Evolutionary conservation across 176 grass and related monocot genomes (phyloP), one percentile per base, ranked within the genome.

Genomic region (Lolium multiflorum): DNA sequence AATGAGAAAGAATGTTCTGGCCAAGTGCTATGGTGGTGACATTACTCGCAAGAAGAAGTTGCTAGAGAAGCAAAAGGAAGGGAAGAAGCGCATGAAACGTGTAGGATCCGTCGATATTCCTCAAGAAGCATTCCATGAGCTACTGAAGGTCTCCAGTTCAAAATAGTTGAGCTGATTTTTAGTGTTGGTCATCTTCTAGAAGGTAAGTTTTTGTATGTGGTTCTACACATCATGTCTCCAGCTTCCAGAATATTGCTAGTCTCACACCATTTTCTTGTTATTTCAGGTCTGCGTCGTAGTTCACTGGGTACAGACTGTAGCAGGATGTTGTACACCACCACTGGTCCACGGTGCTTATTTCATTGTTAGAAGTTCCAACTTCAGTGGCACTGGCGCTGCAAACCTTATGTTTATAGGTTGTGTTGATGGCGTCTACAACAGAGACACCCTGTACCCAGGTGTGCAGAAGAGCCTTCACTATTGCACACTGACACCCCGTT

Each of bases 21-120:
- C 96, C 50, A 98, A 98, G 88, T 98, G 96, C 84, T 98, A 98
- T 68, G 96, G 96, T n/a, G 93, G 96, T 65, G 96, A 98, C 79
- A 86, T 98, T 71, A 98, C 96, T 28, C 86, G 93, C 35, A 98
- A 98, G 87, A 98, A 92, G 83, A 98, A 98, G 69, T 92, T 98
- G 86, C 77, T 98, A 73, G 96, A 98, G 83, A 98, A 98, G 84
- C 93, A 98, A 71, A 98, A 98, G 86, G 96, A 98, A 91, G 96
- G 96, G 74, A 98, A 98, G 76, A 98, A 98, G 71, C 88, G 96
- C 46, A 98, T 98, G 96, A 98, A 98, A 87, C 96, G 96, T 25
- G 93, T 98, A n/a, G 96, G 96, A 20, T 98, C 96, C 15, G 93
- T 98, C 1, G 96, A 98, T 46, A 94, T 98, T 70, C 96, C 93